Base-by-base conservation (phyloP, 805 yeast genomes). In the Yarrowia divulgata region DNA sequence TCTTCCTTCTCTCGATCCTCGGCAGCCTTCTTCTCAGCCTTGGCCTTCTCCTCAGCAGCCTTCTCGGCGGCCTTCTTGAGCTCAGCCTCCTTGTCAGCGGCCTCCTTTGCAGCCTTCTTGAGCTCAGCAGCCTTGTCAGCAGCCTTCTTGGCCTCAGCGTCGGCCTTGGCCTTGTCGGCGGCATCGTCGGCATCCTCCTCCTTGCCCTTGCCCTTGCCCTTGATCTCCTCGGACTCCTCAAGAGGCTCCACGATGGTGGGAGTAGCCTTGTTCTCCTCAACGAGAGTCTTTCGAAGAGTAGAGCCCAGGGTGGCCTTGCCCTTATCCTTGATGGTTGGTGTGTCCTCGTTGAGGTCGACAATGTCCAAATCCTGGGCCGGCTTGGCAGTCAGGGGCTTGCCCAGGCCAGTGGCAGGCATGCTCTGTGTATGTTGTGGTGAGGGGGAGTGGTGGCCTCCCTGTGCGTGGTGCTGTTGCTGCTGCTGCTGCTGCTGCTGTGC, bases 141-240 rank as follows among this genome's bases (percentile, higher is more conserved):
- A 10, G 57, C 64, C 69, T 66, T 35, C 46, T 46, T 57, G 42
- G 49, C 55, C 39, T 45, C 43, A 13, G 57, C 37, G 39, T 57
- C 48, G 5, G 48, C 57, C 42, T 58, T 40, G 48, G 71, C 74
- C 55, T 75, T 73, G 9, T 69, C 71, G 18, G 69, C 72, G 23
- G 70, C 69, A 12, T 45, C 69, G 14, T 70, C 68, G 19, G 19
- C 67, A 18, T 57, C 63, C 39, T 29, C 45, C 63, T 32, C 50
- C 48, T 45, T 52, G 48, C 37, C 54, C 71, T 46, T 68, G 54
- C 37, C 62, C 68, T 52, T 67, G 52, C 43, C 60, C 69, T 69
- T 40, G 48, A 42, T 39, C 57, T 63, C 58, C 40, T 54, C 43
- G 18, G 43, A 45, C 48, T 37, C 73, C n/a, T 23, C 46, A 8